These are phyloP conservation scores for Austroboletus niveus DNA, from an alignment of 1,284 basidiomycete species.

Conservation along the genomic window DNA sequence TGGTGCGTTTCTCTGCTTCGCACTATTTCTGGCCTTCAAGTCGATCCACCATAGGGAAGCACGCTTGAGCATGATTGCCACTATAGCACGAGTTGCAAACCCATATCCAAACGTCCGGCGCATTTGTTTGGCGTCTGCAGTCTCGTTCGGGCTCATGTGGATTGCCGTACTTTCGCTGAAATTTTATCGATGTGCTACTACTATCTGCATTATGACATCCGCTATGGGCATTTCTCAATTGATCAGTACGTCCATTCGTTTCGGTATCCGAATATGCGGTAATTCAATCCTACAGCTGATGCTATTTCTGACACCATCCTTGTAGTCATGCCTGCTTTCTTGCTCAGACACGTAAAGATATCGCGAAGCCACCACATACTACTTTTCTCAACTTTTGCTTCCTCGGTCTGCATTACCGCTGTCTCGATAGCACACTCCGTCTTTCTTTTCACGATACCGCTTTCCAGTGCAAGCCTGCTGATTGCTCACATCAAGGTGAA, in stretches of 20 bases:
- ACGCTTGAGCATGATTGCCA: too few species aligned
- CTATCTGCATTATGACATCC: not conserved
- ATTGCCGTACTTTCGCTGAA: too few species aligned
- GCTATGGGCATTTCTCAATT: not conserved
- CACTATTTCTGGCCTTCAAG: too few species aligned
- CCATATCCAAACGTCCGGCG: too few species aligned
- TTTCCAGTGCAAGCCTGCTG: constrained; percentile 2
- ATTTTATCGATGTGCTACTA: too few species aligned
- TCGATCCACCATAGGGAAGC: too few species aligned
- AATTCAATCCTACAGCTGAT: constrained; percentile 15
- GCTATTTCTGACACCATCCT: constrained; percentile 28
- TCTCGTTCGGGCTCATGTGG: too few species aligned
- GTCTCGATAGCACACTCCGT: constrained; percentile 10
- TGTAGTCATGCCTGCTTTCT: constrained; percentile 10
- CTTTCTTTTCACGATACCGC: constrained; percentile 2
- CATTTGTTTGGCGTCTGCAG: too few species aligned
- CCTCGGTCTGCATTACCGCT: constrained; percentile 19
- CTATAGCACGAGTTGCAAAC: too few species aligned
- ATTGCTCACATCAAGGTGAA: constrained; percentile 20
- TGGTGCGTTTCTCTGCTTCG: constrained; percentile 10
- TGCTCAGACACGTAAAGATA: constrained; percentile 17
- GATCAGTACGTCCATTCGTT: too few species aligned
- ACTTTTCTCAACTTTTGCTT: constrained; percentile 17
- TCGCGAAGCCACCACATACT: constrained; percentile 11
- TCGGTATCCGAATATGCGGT: too few species aligned